Evolutionary conservation across 441 rosid species (phyloP), one percentile per base, ranked within the genome.

Genomic region (Mallotus repandus): DNA sequence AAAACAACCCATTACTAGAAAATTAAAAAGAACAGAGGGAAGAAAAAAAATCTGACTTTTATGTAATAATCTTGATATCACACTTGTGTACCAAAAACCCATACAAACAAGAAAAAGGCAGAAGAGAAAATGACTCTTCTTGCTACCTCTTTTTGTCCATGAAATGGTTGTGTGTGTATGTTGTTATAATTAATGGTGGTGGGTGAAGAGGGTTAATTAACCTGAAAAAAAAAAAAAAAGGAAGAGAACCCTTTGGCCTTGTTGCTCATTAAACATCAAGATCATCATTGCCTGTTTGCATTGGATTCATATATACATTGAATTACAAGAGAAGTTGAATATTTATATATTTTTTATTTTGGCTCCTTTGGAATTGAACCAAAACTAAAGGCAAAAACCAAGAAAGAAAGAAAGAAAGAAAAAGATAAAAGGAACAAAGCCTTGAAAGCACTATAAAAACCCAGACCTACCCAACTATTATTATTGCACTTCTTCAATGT

Each of bases 401-500:
- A 29, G 32, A 29, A 29, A 46, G 58, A n/a, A 4, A 38, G 45
- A 4, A 4, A 38, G 45, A 4, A 62, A 50, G 32, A 52, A 45
- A 48, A 69, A 53, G 32, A 60, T 59, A 29, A 68, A 68, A 21
- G 70, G 63, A 77, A 71, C 67, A 50, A 29, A 63, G 80, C 63
- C 66, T 72, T 74, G 79, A 81, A 81, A 81, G 85, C 77, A 84
- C 73, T 82, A 85, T 84, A 86, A 90, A 88, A 85, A 76, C 87
- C 61, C 81, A 83, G 80, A 93, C 91, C 93, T 89, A 90, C 93
- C 89, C 86, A 89, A 86, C 88, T 68, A 84, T 11, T 16, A 32
- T 91, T 87, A 89, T 89, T 91, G 84, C 94, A 79, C 89, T 86
- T 83, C 88, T 89, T 93, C 89, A 90, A 90, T 91, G 89, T 87